Percentiles rank a stretch among this genome's conserved stretches.
Evolutionary conservation across 1,284 basidiomycete genomes (phyloP).

Genomic region (Phenoliferia sp.): DNA sequence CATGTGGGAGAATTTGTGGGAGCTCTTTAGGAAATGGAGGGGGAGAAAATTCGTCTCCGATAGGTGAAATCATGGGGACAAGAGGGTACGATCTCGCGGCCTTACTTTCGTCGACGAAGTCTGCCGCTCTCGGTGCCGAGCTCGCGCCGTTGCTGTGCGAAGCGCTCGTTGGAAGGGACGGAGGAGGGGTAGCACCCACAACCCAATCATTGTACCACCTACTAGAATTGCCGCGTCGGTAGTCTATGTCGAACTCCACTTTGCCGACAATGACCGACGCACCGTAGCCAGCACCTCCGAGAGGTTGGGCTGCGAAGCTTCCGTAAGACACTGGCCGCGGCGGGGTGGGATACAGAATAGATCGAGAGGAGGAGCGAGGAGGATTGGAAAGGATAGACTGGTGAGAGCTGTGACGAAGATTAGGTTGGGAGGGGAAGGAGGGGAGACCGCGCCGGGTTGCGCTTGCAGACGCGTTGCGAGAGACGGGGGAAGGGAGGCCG

Average conservation of each 20-base stretch:
- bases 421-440: slow-evolving; percentile 6
- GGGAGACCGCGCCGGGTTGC: not conserved
- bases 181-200: slow-evolving; percentile 15
- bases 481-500: not conserved
- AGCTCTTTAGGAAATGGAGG: too few relatives aligned
- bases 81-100: not conserved
- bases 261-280: slow-evolving; percentile 62
- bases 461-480: slow-evolving; percentile 31
- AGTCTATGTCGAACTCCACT: slow-evolving; percentile 80
- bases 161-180: not conserved
- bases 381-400: slow-evolving; percentile 5
- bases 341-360: not conserved
- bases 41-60: too few relatives aligned
- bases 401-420: slow-evolving; percentile 11
- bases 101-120: not conserved
- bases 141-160: not conserved
- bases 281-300: slow-evolving; percentile 12
- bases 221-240: slow-evolving; percentile 51
- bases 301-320: slow-evolving; percentile 1
- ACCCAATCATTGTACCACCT: slow-evolving; percentile 78
- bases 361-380: not conserved
- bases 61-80: too few relatives aligned
- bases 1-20: too few relatives aligned
- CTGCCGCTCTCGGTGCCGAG: not conserved
- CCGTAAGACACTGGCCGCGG: slow-evolving; percentile 10